Evolutionary conservation across 2,329 filamentous ascomycete species (phyloP), one percentile per base, ranked within the genome.

Genomic region (Aspergillus spinulosporus): DNA sequence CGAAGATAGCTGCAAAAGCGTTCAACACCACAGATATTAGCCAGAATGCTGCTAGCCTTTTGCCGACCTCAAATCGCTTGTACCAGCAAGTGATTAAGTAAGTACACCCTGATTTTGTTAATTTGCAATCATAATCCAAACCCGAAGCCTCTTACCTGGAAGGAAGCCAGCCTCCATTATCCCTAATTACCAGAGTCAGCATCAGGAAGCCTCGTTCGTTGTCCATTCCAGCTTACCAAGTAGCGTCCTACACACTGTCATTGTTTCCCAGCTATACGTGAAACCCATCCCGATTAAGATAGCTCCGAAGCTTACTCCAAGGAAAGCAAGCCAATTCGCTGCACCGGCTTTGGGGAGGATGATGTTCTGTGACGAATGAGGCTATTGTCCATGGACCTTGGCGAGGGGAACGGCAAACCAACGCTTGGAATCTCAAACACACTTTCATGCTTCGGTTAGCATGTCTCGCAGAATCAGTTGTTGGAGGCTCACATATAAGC

Each of bases 51-150:
- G 66, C 57, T 21, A 63, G 59, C 36, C 69, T 59, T 39, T 68
- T 69, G 12, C 64, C 69, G 1, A 75, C 66, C 55, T 75, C 72
- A 46, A 68, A 74, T 3, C 73, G 64, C 12, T 63, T 66, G 54
- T 74, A 75, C 71, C 72, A 74, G 39, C 67, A 72, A 4, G 63
- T 64, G 12, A 75, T 66, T 6, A 74, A 58, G 56, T 68, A 74
- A 6, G 70, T 71, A 54, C 71, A 74, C 14, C 67, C 67, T 68
- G 21, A 11, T 44, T 12, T 12, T 47, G 43, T 52, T 28, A 40
- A 12, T 12, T n/a, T 26, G 26, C 6, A 26, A 9, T 6, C 43
- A 9, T 4, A 14, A 4, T 29, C 5, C 5, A 9, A 4, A 28
- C 8, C 12, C 5, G 5, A 14, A 11, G 2, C 14, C 21, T 9